phyloP scores from a whole-genome alignment of 495 filamentous ascomycete genomes.

The Podospora anserina region DNA sequence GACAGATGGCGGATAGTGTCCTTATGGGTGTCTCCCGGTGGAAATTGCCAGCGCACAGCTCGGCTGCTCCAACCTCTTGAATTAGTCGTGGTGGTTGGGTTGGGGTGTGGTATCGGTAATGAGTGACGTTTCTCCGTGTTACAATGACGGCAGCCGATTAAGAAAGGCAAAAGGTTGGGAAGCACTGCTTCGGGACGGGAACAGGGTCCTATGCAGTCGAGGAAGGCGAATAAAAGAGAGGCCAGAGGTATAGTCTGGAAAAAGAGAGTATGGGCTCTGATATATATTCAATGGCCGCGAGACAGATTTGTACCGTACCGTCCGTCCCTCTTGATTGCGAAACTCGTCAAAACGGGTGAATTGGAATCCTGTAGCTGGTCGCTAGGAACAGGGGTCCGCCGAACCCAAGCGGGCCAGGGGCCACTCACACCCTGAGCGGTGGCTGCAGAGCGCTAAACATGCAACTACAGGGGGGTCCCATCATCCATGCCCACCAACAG shows the following conservation, averaged over 20 bases:
- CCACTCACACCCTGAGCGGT: conserved; percentile 19
- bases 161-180: not conserved
- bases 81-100: conserved; percentile 22
- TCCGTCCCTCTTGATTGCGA: conserved; percentile 21
- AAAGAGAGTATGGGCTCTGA: conserved; percentile 12
- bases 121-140: conserved; percentile 16
- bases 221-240: conserved; percentile 12
- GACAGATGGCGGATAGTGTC: conserved; percentile 10
- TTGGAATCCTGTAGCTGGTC: conserved; percentile 27
- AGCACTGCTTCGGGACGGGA: conserved; percentile 6
- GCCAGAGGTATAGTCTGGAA: not conserved
- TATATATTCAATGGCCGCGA: conserved; percentile 16
- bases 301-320: not conserved
- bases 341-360: conserved; percentile 35
- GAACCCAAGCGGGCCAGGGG: conserved; percentile 17
- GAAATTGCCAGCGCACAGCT: conserved; percentile 16
- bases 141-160: conserved; percentile 5
- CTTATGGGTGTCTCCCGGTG: conserved; percentile 10
- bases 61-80: conserved; percentile 20
- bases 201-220: conserved; percentile 12
- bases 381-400: conserved; percentile 18
- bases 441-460: conserved; percentile 27
- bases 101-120: not conserved
- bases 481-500: conserved; percentile 17
- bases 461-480: conserved; percentile 15